phyloP scores from a whole-genome alignment of 768 basidiomycete genomes.

The Sporobolomyces phaffii region DNA sequence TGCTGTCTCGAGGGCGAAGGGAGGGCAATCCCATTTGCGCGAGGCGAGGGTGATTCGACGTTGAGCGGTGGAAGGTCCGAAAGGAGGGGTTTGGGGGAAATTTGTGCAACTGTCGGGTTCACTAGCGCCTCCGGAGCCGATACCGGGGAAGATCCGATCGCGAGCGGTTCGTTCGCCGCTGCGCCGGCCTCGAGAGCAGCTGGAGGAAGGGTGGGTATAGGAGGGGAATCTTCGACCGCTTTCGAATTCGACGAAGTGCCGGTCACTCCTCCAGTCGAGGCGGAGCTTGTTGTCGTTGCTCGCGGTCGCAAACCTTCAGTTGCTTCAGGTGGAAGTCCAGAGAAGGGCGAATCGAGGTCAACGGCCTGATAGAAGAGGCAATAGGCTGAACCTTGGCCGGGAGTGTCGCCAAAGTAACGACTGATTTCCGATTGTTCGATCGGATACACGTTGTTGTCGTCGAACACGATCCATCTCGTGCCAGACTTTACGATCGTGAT shows the following conservation, averaged over 20 bases:
- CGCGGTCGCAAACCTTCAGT: constrained; percentile 17
- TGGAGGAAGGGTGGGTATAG: constrained; percentile 22
- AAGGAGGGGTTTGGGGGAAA: not conserved
- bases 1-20: constrained; percentile 4
- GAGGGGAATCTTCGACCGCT: constrained; percentile 2
- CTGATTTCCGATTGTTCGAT: constrained; percentile 84
- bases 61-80: not conserved
- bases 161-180: no score
- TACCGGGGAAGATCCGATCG: not conserved
- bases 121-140: not conserved
- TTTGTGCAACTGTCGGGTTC: constrained; percentile 6
- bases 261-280: constrained; percentile 9
- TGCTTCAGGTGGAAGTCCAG: constrained; percentile 7
- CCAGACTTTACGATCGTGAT: constrained; percentile 87
- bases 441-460: constrained; percentile 84
- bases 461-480: constrained; percentile 77
- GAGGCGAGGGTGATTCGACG: not conserved
- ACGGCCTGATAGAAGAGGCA: constrained; percentile 94
- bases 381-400: constrained; percentile 76
- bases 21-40: not conserved
- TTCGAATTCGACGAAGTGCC: not conserved
- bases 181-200: constrained; percentile 10
- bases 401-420: constrained; percentile 83
- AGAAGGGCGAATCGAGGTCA: constrained; percentile 49
- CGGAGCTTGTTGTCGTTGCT: constrained; percentile 14